phyloP scores from a whole-genome alignment of 2,329 filamentous ascomycete species.

The Setomelanomma holmii region DNA sequence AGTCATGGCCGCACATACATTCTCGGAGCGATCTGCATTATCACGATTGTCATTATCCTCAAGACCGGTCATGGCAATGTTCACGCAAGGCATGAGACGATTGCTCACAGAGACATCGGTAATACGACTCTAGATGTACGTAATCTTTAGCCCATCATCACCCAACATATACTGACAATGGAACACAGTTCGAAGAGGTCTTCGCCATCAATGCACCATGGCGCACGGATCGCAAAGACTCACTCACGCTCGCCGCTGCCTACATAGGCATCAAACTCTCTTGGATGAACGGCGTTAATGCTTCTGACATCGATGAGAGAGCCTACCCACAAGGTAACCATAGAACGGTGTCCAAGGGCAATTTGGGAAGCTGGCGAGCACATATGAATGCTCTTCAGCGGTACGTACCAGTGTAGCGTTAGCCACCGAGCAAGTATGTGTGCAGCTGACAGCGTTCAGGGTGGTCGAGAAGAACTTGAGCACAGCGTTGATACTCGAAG shows the following conservation, averaged over 20 bases:
- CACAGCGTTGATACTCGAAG: slow-evolving; percentile 34
- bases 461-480: slow-evolving; percentile 29
- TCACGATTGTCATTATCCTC: slow-evolving; percentile 17
- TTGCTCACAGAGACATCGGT: slow-evolving; percentile 9
- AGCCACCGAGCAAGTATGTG: not conserved
- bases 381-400: slow-evolving; percentile 34
- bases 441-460: slow-evolving; percentile 6
- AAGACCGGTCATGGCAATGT: not conserved
- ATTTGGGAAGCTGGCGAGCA: slow-evolving; percentile 33
- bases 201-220: slow-evolving; percentile 61
- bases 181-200: slow-evolving; percentile 59
- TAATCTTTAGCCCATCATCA: not conserved
- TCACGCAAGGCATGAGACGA: not conserved
- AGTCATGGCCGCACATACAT: slow-evolving; percentile 20
- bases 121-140: slow-evolving; percentile 33
- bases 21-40: slow-evolving; percentile 9
- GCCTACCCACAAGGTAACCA: slow-evolving; percentile 45
- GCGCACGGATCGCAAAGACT: slow-evolving; percentile 60
- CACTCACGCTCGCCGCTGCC: slow-evolving; percentile 57
- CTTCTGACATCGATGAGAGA: slow-evolving; percentile 39
- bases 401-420: slow-evolving; percentile 17
- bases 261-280: slow-evolving; percentile 55
- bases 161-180: not conserved
- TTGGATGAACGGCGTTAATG: slow-evolving; percentile 57
- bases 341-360: slow-evolving; percentile 26